A percentile compares a stretch with the other conserved stretches of the same genome.
Evolutionary conservation across 805 yeast species (phyloP).

Genomic region (Lipomyces kockii): DNA sequence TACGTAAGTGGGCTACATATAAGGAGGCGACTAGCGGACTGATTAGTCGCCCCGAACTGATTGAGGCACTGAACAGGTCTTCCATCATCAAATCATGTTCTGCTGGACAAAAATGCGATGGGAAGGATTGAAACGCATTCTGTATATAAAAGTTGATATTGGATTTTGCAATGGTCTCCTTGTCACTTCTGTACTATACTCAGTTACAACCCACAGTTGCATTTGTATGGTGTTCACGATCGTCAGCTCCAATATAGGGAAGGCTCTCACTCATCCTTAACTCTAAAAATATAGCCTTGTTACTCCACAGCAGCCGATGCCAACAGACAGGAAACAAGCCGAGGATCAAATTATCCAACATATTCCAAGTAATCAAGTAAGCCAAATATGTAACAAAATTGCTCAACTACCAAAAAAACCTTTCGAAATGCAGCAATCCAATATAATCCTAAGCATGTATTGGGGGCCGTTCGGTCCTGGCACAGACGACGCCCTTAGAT

Average conservation of each 20-base stretch:
- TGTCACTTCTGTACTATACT: background rate
- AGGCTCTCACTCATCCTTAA: background rate
- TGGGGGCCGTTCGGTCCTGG: background rate
- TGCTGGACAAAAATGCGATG: background rate
- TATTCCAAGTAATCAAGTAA: background rate
- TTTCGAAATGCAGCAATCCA: background rate
- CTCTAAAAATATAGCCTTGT: background rate
- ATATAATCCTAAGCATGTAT: background rate
- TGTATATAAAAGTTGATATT: background rate
- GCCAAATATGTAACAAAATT: background rate
- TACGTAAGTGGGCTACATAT: constrained; percentile 71
- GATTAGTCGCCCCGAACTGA: constrained; percentile 63
- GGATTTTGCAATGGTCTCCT: background rate
- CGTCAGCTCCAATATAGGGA: background rate
- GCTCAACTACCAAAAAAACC: background rate
- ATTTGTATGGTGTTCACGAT: background rate
- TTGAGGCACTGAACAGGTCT: constrained; percentile 65
- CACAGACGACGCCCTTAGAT: background rate
- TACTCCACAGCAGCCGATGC: background rate
- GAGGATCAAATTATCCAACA: background rate
- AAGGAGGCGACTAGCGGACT: constrained; percentile 69
- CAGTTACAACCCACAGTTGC: background rate
- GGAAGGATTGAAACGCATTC: background rate
- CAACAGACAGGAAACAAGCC: background rate
- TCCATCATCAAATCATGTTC: constrained; percentile 25